Evolutionary conservation across 2,329 filamentous ascomycete species (phyloP), one percentile per base, ranked within the genome.

Genomic region (Claviceps sorghi): DNA sequence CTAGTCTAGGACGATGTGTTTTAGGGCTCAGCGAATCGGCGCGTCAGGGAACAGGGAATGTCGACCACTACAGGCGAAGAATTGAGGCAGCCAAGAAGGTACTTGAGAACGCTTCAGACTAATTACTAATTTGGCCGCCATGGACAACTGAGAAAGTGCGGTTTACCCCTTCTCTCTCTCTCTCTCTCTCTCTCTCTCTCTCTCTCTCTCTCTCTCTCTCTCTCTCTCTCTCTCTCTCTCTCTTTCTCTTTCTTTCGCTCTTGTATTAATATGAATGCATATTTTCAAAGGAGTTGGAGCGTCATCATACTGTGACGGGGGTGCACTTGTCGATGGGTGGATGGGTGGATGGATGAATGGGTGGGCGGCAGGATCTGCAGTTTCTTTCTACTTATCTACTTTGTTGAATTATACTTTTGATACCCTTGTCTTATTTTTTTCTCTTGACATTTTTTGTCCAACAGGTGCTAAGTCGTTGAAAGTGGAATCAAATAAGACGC

Each of bases 21-120:
- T 63, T 82, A 9, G 77, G 73, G 32, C 59, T 84, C 56, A 72
- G 76, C 53, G 73, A 84, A 67, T 67, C 72, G 50, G 71, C 78
- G 57, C 68, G 69, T 57, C 68, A 76, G 53, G 74, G 74, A 59
- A 68, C 78, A 55, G 78, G 86, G 58, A 77, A 75, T 49, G 74
- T 82, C 53, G 73, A 83, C 52, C 73, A 83, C 54, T 81, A 86
- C 65, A 74, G 88, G 54, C 73, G 84, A 56, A 76, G 85, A 58
- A 75, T 95, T 49, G 87, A 94, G 58, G 79, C 81, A 50, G 89
- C 88, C 5, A 80, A 82, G 54, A 75, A 79, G 50, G 77, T 87
- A 3, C 71, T 95, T 32, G 86, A 91, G 58, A 51, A 42, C 19
- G 26, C 45, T 4, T 38, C 38, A 9, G 51, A 49, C 34, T 26